These are phyloP conservation scores for Aspergillus terreus DNA, from an alignment of 2,329 filamentous ascomycete genomes.

Conservation along the genomic window DNA sequence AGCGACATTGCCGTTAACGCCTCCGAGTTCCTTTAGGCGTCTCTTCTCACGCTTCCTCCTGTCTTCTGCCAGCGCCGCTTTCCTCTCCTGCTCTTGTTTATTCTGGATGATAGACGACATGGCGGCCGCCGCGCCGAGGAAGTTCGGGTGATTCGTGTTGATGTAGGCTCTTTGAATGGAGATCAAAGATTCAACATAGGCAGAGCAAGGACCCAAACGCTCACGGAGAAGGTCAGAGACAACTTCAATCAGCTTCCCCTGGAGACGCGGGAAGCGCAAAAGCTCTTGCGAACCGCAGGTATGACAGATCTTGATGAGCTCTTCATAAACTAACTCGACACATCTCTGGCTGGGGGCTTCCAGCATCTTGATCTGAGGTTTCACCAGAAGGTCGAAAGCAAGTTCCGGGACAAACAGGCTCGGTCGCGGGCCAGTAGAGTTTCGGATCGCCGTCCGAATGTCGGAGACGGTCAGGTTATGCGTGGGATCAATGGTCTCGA, in stretches of 20 bases:
- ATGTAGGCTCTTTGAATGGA: conserved; percentile 98
- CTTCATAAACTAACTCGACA: conserved; percentile 96
- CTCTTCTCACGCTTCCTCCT: conserved; percentile 79
- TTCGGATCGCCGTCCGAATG: conserved; percentile 94
- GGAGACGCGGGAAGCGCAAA: conserved; percentile 83
- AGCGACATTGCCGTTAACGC: conserved; percentile 60
- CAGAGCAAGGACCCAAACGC: conserved; percentile 80
- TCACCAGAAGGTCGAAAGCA: conserved; percentile 94
- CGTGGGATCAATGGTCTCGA: conserved; percentile 94
- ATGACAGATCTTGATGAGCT: conserved; percentile 98
- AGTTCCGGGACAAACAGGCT: conserved; percentile 97
- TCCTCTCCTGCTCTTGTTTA: conserved; percentile 91
- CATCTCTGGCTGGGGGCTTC: conserved; percentile 94
- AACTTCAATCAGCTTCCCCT: conserved; percentile 96
- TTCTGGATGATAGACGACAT: conserved; percentile 96
- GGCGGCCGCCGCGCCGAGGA: conserved; percentile 89
- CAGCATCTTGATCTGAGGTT: conserved; percentile 95
- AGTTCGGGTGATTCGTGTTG: conserved; percentile 99
- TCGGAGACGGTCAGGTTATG: conserved; percentile 91
- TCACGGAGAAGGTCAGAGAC: conserved; percentile 94
- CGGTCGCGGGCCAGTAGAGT: conserved; percentile 91
- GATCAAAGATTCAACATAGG: conserved; percentile 93
- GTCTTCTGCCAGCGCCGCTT: conserved; percentile 74
- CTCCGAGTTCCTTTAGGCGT: conserved; percentile 75
- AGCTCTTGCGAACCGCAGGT: conserved; percentile 96